These are phyloP conservation scores for Salvia sclarea DNA, from an alignment of 305 asterid species.

Conservation along the genomic window DNA sequence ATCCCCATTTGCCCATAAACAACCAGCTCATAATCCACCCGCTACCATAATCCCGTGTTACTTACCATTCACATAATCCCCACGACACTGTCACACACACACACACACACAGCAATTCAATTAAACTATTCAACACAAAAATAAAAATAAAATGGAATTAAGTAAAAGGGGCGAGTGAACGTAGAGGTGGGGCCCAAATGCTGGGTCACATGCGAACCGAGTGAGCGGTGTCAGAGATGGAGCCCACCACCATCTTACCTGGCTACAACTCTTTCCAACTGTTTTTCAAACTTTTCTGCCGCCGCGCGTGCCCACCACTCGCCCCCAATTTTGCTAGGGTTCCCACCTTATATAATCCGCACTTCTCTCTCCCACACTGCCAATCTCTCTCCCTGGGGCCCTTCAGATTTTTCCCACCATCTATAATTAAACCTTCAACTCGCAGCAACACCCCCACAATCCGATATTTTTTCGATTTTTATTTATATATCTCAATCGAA, in stretches of 20 bases:
- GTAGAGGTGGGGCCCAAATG: constrained; percentile 31
- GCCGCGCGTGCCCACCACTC: constrained; percentile 43
- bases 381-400: constrained; percentile 29
- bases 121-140: background rate
- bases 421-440: constrained; percentile 49
- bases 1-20: background rate
- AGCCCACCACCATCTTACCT: constrained; percentile 51
- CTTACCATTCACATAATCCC: background rate
- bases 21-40: background rate
- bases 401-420: constrained; percentile 26
- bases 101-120: background rate
- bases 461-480: background rate
- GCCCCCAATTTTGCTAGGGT: constrained; percentile 30
- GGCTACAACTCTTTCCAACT: constrained; percentile 54
- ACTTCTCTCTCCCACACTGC: constrained; percentile 29
- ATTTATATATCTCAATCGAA: no score
- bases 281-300: constrained; percentile 37
- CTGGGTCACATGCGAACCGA: constrained; percentile 58
- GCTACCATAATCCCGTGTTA: background rate
- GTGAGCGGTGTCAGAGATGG: constrained; percentile 55
- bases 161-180: constrained; percentile 12
- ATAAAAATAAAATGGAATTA: background rate
- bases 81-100: background rate
- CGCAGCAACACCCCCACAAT: constrained; percentile 34
- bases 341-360: constrained; percentile 37